Evolutionary conservation across 2,329 filamentous ascomycete genomes (phyloP), one percentile per base, ranked within the genome.

Genomic region (Trematosphaeria pertusa): DNA sequence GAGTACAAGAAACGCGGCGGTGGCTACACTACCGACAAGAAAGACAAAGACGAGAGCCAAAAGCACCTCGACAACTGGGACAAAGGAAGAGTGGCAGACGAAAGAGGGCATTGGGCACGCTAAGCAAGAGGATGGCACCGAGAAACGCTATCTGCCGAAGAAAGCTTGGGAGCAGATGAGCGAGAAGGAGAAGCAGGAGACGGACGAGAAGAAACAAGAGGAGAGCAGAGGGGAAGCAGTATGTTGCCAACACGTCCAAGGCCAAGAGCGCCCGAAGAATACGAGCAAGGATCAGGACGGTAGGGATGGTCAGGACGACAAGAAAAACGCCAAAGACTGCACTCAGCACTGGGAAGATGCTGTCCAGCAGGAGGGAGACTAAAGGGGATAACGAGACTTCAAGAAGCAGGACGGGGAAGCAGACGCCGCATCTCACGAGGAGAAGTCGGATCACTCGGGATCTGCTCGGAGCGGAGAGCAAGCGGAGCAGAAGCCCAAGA

Each of bases 1-100:
- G 74, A 75, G 48, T 78, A 78, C 57, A 79, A 79, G 59, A 76
- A 75, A 45, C 73, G 75, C 14, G 76, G 77, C 12, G 76, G 76
- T 5, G 69, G 61, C 19, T 78, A 79, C 58, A 79, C 67, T 5
- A 78, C 73, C 3, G 69, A 73, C 36, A 76, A 79, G 45, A 64
- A 72, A 34, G 72, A 76, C 50, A 64, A 73, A 33, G 72, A 76
- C 48, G 64, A 76, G 18, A 70, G 69, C 4, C 75, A 78, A 42
- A 72, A 76, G 58, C 63, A 76, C 37, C 64, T 79, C 1, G 67
- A 70, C 5, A 67, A 77, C 14, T 79, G 77, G 76, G n/a, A 68
- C 62, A 0, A 64, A 77, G n/a, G 77, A 79, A 43, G 73, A 79
- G 4, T 78, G 76, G 75, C 75, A 78, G 64, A 78, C 75, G 0